Conservation (phyloP, 345 rosid genomes). For the Sisymbrium irio region DNA sequence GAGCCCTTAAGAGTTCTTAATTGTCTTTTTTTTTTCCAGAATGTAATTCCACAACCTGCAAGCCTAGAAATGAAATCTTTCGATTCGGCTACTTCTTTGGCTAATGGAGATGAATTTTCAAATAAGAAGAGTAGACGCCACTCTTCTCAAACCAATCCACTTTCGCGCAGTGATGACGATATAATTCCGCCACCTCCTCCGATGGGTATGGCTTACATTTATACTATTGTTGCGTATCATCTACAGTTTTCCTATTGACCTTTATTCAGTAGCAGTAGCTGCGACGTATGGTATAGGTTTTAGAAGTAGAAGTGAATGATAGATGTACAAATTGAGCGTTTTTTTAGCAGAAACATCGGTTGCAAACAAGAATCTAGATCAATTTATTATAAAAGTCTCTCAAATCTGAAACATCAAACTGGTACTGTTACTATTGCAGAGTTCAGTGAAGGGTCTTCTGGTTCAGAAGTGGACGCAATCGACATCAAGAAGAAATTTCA, state of each 20-base stretch:
- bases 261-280: slow-evolving; percentile 4
- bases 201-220: slow-evolving; percentile 43
- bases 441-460: slow-evolving; percentile 37
- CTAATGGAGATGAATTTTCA: slow-evolving; percentile 31
- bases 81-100: slow-evolving; percentile 30
- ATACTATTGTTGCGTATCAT: background rate
- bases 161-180: slow-evolving; percentile 15
- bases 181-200: slow-evolving; percentile 58
- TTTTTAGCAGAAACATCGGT: background rate
- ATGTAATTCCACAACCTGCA: slow-evolving; percentile 25
- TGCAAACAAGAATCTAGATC: background rate
- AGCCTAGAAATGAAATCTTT: slow-evolving; percentile 39
- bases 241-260: background rate
- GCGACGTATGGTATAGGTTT: background rate
- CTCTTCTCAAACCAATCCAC: slow-evolving; percentile 11
- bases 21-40: slow-evolving; percentile 33
- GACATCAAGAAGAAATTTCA: slow-evolving; percentile 64
- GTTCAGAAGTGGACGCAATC: slow-evolving; percentile 53
- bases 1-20: background rate
- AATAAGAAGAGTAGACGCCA: slow-evolving; percentile 1
- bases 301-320: background rate
- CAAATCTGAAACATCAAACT: background rate
- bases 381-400: background rate
- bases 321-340: background rate
- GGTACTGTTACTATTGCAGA: slow-evolving; percentile 52